Evolutionary conservation across 208 protist genomes (phyloP), one percentile per base, ranked within the genome.

Genomic region (Acanthamoeba pearcei): DNA sequence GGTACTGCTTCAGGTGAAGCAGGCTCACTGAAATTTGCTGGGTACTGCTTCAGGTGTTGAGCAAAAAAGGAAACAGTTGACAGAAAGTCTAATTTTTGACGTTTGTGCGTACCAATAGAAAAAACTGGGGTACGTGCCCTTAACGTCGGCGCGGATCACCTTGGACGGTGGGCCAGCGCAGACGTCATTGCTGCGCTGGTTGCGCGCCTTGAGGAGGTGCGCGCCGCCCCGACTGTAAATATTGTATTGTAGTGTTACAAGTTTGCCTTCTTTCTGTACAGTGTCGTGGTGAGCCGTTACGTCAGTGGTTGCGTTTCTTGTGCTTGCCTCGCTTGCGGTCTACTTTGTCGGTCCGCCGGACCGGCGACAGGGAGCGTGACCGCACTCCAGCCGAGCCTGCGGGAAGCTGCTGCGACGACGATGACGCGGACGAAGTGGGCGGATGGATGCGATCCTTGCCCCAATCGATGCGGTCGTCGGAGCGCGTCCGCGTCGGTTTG

Each of bases 371-470:
- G 32, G 68, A 76, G 10, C 68, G 68, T n/a, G 68, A 76, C 17
- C 68, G 68, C 68, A 38, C 27, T 3, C 32, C 32, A 8, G 68
- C 32, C 12, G 68, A 19, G n/a, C 27, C 68, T 15, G 68, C 68
- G 38, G 68, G 68, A 38, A n/a, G 17, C n/a, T 9, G 17, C 68
- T 27, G 32, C 4, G 68, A 6, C 17, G 32, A 42, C 17, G 68
- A 4, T 3, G 68, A 62, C 12, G 15, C 6, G 17, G 57, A 6
- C 2, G 57, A 62, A 62, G 57, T 32, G 1, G 68, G n/a, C 68
- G 35, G 32, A 15, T 42, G 68, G 68, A 76, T 76, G 68, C 68
- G 68, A 76, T 76, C 68, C 68, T 76, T 76, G 68, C 32, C 68
- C 68, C 68, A 76, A 38, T 76, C n/a, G 32, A 76, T 32, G 68